Evolutionary conservation across 2,329 filamentous ascomycete genomes (phyloP), one percentile per base, ranked within the genome.

Genomic region (Trichophyton schoenleinii): DNA sequence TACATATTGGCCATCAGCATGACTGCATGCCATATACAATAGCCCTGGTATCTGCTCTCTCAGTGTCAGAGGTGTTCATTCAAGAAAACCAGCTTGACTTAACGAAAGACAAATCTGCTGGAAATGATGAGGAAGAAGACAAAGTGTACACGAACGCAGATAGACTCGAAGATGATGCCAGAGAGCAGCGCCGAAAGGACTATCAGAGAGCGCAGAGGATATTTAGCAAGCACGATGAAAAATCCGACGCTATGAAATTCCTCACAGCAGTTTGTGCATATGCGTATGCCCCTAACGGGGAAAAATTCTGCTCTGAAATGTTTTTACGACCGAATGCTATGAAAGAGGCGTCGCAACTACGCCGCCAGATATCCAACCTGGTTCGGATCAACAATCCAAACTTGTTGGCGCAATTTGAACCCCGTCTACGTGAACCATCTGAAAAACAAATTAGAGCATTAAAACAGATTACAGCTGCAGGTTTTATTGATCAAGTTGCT

Each of bases 401-500:
- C 42, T 62, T 74, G 18, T 64, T 77, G 7, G 70, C 68, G 9
- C 63, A 71, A 3, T 79, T 78, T 66, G 67, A 75, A 36, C 60
- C 76, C 4, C 63, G 80, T 75, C 66, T 92, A 75, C 74, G 82
- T 71, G 70, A 85, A 70, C 77, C 81, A 78, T 82, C 83, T 0
- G 77, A 84, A 5, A 87, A 85, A 66, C 87, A 91, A 69, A 78
- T 95, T 31, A 85, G 86, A 55, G 85, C 89, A 0, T 79, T 99
- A 31, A 95, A 95, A 72, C 89, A 96, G 70, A 95, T 97, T 76
- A 85, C 89, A 22, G 89, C 92, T 0, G 87, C 90, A 0, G 94
- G 92, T 0, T 97, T 96, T 76, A 85, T 97, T 69, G 94, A 99
- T 73, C 88, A 96, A 67, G 83, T 99, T 46, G 94, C 94, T 53